These are phyloP conservation scores for Leptosphaerulina australis DNA, from an alignment of 2,329 filamentous ascomycete species.

Conservation along the genomic window DNA sequence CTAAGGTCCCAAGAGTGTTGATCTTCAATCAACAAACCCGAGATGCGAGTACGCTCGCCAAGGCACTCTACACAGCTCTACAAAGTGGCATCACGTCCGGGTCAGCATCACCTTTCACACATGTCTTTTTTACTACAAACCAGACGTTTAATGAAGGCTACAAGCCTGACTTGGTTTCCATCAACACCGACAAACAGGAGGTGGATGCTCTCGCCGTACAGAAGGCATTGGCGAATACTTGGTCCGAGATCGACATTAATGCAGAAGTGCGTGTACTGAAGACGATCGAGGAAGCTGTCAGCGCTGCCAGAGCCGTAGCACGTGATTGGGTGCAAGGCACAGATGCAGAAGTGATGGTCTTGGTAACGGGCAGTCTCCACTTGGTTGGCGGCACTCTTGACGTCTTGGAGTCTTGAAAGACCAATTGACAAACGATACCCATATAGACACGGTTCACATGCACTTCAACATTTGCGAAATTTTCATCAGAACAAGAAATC, in stretches of 20 bases:
- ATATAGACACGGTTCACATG: slow-evolving; percentile 6
- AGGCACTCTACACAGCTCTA: slow-evolving; percentile 65
- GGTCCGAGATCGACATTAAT: slow-evolving; percentile 54
- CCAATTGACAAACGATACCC: slow-evolving; percentile 28
- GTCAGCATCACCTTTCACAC: slow-evolving; percentile 62
- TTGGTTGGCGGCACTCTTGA: slow-evolving; percentile 80
- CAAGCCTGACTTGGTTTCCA: slow-evolving; percentile 66
- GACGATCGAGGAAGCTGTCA: slow-evolving; percentile 74
- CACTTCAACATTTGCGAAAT: slow-evolving; percentile 32
- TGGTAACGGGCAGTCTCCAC: slow-evolving; percentile 85
- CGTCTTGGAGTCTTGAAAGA: slow-evolving; percentile 62
- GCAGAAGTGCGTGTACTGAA: slow-evolving; percentile 61
- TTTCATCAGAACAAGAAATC: not conserved
- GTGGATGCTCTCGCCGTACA: slow-evolving; percentile 69
- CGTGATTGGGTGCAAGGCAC: slow-evolving; percentile 34
- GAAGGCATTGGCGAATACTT: slow-evolving; percentile 65
- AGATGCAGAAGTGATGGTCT: slow-evolving; percentile 61
- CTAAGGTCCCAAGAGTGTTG: slow-evolving; percentile 60
- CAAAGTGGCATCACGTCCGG: slow-evolving; percentile 37
- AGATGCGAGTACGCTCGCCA: slow-evolving; percentile 71
- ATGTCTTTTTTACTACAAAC: slow-evolving; percentile 84
- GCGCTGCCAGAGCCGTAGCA: slow-evolving; percentile 56
- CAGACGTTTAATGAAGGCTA: slow-evolving; percentile 68
- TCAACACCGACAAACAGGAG: slow-evolving; percentile 65
- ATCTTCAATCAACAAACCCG: slow-evolving; percentile 95